These are phyloP conservation scores for Coemansia sp. DNA, from an alignment of 192 early-diverging fungal species.

Conservation along the genomic window DNA sequence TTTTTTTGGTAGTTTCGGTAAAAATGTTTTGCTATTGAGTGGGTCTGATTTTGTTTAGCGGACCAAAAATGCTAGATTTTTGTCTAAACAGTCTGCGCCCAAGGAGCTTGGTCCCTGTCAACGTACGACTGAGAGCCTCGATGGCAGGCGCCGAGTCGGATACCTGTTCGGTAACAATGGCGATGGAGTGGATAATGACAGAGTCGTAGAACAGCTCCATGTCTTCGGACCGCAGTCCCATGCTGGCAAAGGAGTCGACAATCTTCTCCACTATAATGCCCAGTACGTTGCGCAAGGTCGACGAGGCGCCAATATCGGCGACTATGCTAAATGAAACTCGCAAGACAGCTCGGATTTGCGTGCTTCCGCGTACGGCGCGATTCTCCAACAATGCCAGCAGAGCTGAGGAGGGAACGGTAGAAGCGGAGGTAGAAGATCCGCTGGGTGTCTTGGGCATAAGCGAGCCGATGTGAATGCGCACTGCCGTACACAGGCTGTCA, in stretches of 20 bases:
- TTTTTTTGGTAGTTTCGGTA: no score
- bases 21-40: not conserved
- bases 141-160: constrained; percentile 10
- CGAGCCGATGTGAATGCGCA: constrained; percentile 3
- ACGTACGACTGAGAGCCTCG: constrained; percentile 13
- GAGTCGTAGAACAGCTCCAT: constrained; percentile 28
- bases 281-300: constrained; percentile 17
- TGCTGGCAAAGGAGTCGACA: constrained; percentile 22
- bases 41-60: constrained; percentile 24
- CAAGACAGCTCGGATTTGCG: constrained; percentile 21
- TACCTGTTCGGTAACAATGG: constrained; percentile 9
- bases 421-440: not conserved
- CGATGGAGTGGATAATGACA: constrained; percentile 6
- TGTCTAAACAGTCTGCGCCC: constrained; percentile 19
- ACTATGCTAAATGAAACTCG: constrained; percentile 21
- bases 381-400: constrained; percentile 21
- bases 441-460: constrained; percentile 5
- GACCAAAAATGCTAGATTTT: constrained; percentile 23
- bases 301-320: constrained; percentile 15
- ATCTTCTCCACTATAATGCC: constrained; percentile 26
- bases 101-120: constrained; percentile 22
- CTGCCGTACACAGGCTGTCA: constrained; percentile 3
- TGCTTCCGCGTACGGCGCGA: constrained; percentile 11
- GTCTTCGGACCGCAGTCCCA: constrained; percentile 23
- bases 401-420: not conserved